phyloP scores from a whole-genome alignment of 1,284 basidiomycete genomes.

The Cronartium quercuum region DNA sequence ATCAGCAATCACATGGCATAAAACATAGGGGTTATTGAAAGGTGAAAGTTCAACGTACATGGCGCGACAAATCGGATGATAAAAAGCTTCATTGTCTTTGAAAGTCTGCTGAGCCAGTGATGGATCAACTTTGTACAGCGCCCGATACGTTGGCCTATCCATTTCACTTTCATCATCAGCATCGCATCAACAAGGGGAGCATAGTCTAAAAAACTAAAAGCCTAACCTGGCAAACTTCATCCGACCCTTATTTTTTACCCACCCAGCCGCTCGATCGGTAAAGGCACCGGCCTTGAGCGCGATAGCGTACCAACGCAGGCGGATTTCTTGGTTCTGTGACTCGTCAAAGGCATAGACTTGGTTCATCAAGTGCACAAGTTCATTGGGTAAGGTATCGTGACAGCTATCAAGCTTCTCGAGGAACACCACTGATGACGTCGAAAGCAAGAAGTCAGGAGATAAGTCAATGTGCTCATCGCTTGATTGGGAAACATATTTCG shows the following conservation, averaged over 20 bases:
- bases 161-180: too few relatives aligned
- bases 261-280: constrained; percentile 40
- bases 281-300: constrained; percentile 58
- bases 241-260: constrained; percentile 49
- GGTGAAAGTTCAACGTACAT: constrained; percentile 15
- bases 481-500: not conserved
- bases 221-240: constrained; percentile 74
- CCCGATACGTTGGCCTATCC: constrained; percentile 32
- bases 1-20: not conserved
- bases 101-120: constrained; percentile 27
- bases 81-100: constrained; percentile 12
- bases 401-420: constrained; percentile 29
- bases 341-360: constrained; percentile 15
- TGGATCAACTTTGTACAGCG: constrained; percentile 30
- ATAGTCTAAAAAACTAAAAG: constrained; percentile 42
- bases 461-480: not conserved
- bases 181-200: not conserved
- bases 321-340: constrained; percentile 55
- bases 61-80: constrained; percentile 38
- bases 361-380: constrained; percentile 15
- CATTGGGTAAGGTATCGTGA: constrained; percentile 3
- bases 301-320: constrained; percentile 64
- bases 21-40: not conserved
- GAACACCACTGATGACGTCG: constrained; percentile 15
- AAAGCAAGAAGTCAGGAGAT: not conserved